Conservation (phyloP, 805 yeast genomes). For the Komagataella phaffii region DNA sequence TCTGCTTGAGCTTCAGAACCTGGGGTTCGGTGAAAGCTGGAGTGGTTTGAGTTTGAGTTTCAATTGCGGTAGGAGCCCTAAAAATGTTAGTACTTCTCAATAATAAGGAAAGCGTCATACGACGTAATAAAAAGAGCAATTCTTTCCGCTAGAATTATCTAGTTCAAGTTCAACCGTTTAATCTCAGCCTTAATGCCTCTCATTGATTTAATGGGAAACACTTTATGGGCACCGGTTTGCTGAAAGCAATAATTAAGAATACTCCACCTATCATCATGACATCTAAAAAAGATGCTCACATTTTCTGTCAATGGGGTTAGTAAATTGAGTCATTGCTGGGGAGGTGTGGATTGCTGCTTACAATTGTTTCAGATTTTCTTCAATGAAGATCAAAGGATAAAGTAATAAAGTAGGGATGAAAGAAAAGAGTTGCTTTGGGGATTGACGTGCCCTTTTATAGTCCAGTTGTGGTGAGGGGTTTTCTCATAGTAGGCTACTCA, state of each 20-base stretch:
- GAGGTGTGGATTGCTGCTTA: not conserved
- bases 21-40: constrained; percentile 2
- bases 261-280: not conserved
- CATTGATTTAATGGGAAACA: not conserved
- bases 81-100: not conserved
- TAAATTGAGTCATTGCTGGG: not conserved
- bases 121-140: not conserved
- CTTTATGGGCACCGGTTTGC: not conserved
- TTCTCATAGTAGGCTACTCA: not conserved
- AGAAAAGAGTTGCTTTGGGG: not conserved
- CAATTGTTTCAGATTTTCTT: not conserved
- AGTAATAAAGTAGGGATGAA: not conserved
- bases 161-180: constrained; percentile 30
- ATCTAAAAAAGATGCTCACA: not conserved
- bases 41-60: constrained; percentile 5
- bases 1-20: constrained; percentile 8
- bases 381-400: not conserved
- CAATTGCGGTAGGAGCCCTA: constrained; percentile 3
- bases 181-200: constrained; percentile 18
- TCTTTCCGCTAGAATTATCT: constrained; percentile 29
- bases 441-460: not conserved
- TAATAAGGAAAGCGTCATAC: not conserved
- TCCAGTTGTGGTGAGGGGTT: not conserved
- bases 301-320: not conserved
- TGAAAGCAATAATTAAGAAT: not conserved